These are phyloP conservation scores for Metschnikowia gruessii DNA, from an alignment of 805 yeast species.

Conservation along the genomic window DNA sequence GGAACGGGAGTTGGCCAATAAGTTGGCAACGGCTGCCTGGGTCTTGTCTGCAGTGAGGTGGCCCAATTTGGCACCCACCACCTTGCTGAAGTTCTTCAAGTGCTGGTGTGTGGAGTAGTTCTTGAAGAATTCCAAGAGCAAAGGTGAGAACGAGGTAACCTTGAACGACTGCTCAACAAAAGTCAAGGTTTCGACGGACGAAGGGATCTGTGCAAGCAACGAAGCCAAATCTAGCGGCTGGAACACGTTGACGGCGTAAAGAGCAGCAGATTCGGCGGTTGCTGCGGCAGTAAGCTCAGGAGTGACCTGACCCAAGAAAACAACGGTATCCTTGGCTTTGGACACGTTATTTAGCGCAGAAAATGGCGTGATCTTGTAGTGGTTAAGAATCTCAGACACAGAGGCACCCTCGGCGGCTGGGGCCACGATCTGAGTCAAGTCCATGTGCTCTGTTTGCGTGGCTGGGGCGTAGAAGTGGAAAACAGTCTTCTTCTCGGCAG, in stretches of 20 bases:
- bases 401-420: conserved; percentile 2
- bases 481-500: conserved; percentile 50
- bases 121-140: conserved; percentile 72
- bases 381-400: conserved; percentile 24
- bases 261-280: conserved; percentile 38
- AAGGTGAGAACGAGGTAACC: conserved; percentile 52
- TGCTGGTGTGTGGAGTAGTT: conserved; percentile 47
- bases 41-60: conserved; percentile 40
- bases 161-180: conserved; percentile 61
- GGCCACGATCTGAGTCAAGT: conserved; percentile 4
- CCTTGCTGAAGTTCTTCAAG: conserved; percentile 47
- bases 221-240: conserved; percentile 67
- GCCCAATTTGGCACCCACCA: conserved; percentile 56
- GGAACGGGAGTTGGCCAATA: conserved; percentile 51
- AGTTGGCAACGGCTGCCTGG: conserved; percentile 42
- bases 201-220: conserved; percentile 51
- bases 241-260: conserved; percentile 60
- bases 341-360: conserved; percentile 26
- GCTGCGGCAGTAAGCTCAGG: conserved; percentile 42
- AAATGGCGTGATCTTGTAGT: conserved; percentile 31
- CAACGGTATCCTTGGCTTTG: conserved; percentile 48
- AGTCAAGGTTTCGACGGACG: conserved; percentile 52
- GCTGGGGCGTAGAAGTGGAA: conserved; percentile 61
- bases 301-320: conserved; percentile 61
- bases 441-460: conserved; percentile 15